Evolutionary conservation across 768 basidiomycete genomes (phyloP).

Genomic region (Rhodosporidiobolus odoratus): DNA sequence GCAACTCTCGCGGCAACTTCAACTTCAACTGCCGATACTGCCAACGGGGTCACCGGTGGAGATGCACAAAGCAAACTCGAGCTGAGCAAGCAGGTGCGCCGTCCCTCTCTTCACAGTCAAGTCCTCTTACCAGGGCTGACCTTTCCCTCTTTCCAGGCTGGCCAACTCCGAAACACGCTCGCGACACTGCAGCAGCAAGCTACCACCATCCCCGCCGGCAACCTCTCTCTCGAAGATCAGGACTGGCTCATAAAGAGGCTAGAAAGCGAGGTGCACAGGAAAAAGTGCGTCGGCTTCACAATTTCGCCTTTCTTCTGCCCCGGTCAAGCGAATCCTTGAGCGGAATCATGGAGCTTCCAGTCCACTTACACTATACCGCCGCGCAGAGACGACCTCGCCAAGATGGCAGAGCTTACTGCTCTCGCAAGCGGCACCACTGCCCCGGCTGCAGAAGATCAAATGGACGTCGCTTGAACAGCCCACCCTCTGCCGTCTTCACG

Average conservation of each 20-base stretch:
- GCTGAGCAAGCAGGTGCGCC: constrained; percentile 15
- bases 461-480: background rate
- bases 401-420: background rate
- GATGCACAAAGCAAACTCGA: constrained; percentile 3
- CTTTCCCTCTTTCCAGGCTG: constrained; percentile 8
- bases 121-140: background rate
- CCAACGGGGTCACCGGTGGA: background rate
- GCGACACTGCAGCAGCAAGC: constrained; percentile 6
- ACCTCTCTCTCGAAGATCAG: constrained; percentile 32
- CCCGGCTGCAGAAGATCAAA: background rate
- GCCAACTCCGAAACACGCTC: constrained; percentile 3
- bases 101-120: background rate
- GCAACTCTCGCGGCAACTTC: background rate
- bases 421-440: background rate
- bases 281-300: background rate
- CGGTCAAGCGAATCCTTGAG: too few species aligned
- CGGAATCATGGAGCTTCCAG: background rate
- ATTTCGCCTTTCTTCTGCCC: background rate
- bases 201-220: background rate
- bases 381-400: background rate
- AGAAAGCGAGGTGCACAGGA: background rate
- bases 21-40: background rate
- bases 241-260: constrained; percentile 23
- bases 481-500: background rate
- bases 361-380: background rate